Evolutionary conservation across 306 rosid species (phyloP).

Genomic region (Dicorynia guianensis): DNA sequence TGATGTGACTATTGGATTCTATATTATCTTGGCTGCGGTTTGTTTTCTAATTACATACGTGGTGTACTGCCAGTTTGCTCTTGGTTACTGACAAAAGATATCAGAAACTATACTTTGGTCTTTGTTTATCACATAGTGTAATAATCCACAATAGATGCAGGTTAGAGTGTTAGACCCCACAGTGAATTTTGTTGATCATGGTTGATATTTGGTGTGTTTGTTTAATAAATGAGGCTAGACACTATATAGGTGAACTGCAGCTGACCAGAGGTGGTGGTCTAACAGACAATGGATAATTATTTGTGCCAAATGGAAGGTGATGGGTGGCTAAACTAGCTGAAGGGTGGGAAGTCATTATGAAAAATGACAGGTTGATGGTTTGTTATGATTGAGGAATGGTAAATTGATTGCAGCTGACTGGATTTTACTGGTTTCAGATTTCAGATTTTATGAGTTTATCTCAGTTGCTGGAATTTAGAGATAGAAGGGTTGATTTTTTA

Average conservation of each 20-base stretch:
- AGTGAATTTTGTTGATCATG: neutral
- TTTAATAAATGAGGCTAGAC: neutral
- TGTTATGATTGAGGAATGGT: too few relatives aligned
- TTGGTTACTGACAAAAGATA: slow-evolving; percentile 18
- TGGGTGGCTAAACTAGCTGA: neutral
- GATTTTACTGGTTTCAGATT: too few relatives aligned
- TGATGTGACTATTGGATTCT: neutral
- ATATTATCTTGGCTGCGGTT: slow-evolving; percentile 5
- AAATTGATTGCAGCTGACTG: too few relatives aligned
- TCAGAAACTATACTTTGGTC: slow-evolving; percentile 29
- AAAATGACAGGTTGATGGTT: too few relatives aligned
- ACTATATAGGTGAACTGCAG: neutral
- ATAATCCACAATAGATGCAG: neutral
- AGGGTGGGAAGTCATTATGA: too few relatives aligned
- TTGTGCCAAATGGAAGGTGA: neutral
- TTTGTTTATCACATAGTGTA: slow-evolving; percentile 5
- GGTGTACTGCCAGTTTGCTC: neutral
- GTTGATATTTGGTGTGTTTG: neutral
- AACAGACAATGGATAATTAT: slow-evolving; percentile 19
- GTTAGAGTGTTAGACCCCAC: neutral
- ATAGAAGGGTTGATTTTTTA: too few relatives aligned
- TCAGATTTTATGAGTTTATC: too few relatives aligned
- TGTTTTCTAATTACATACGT: slow-evolving; percentile 22
- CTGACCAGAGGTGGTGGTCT: slow-evolving; percentile 2
- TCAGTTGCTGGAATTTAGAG: too few relatives aligned